These are phyloP conservation scores for Pneumocystis sp. DNA, from an alignment of 1,139 yeast species.

Conservation along the genomic window DNA sequence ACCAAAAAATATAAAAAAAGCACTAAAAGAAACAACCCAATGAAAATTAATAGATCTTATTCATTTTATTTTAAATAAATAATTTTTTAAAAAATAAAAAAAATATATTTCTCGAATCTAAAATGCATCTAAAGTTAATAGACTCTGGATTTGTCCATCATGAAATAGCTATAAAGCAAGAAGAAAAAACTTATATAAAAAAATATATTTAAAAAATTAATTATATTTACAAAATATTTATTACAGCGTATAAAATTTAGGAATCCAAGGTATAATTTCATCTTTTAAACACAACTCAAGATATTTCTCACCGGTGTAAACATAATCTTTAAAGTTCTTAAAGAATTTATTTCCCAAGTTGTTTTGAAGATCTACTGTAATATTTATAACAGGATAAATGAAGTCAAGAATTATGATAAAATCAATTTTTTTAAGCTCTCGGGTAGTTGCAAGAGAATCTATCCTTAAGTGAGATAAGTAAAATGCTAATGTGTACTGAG, in stretches of 20 bases:
- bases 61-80: no score
- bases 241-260: background rate
- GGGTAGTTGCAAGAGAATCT: constrained; percentile 96
- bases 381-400: constrained; percentile 70
- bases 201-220: background rate
- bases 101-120: no score
- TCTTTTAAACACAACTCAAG: constrained; percentile 4
- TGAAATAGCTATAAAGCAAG: background rate
- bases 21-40: no score
- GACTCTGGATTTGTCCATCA: background rate
- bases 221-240: background rate
- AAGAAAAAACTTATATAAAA: background rate
- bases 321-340: constrained; percentile 2
- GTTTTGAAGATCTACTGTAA: constrained; percentile 62
- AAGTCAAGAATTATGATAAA: constrained; percentile 68
- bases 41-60: background rate
- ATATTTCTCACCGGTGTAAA: constrained; percentile 2
- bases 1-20: background rate
- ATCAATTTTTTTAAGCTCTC: constrained; percentile 84
- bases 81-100: no score
- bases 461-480: constrained; percentile 97
- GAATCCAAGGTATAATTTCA: constrained; percentile 2
- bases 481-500: constrained; percentile 94
- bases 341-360: constrained; percentile 8
- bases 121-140: no score